Evolutionary conservation across 2,329 filamentous ascomycete genomes (phyloP), one percentile per base, ranked within the genome.

Genomic region (Pseudocercospora vitis): DNA sequence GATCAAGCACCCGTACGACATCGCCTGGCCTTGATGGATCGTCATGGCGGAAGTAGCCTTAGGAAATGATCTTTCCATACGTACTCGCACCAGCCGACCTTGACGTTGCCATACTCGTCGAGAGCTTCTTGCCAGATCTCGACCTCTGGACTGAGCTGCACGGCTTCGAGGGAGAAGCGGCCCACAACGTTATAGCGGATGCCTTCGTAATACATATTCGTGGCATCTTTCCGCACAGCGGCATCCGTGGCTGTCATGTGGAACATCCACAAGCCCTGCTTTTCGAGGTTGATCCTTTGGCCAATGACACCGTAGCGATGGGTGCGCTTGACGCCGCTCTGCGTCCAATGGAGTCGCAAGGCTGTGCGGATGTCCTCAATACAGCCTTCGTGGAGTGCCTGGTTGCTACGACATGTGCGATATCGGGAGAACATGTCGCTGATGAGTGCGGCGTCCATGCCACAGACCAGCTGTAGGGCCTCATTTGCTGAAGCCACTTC

Each of bases 261-360:
- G 40, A 55, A 55, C 4, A 55, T 18, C 14, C 23, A 35, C 1
- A 51, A 21, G 6, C 48, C 48, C 19, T 24, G 29, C 2, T 6
- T 19, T 24, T 48, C 52, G 4, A 31, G 4, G 3, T 24, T 33
- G 3, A 21, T 8, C 16, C 28, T 32, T n/a, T 37, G 48, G 2
- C 40, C 52, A 7, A 55, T 29, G 4, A 55, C 26, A 2, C 52
- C 52, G n/a, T 39, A 51, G 5, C 52, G 52, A 48, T 51, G 16
- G 5, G 40, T 11, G 8, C 48, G 48, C 33, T 47, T 19, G 4
- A 49, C 29, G 5, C 48, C 31, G 14, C 33, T 50, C 23, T 21
- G 39, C 33, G 33, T 40, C 52, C 52, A 55, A 9, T 35, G 48
- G 11, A 18, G 33, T 14, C 32, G 31, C 3, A 55, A 35, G 0